These are phyloP conservation scores for Floccularia luteovirens DNA, from an alignment of 768 basidiomycete species.

Conservation along the genomic window DNA sequence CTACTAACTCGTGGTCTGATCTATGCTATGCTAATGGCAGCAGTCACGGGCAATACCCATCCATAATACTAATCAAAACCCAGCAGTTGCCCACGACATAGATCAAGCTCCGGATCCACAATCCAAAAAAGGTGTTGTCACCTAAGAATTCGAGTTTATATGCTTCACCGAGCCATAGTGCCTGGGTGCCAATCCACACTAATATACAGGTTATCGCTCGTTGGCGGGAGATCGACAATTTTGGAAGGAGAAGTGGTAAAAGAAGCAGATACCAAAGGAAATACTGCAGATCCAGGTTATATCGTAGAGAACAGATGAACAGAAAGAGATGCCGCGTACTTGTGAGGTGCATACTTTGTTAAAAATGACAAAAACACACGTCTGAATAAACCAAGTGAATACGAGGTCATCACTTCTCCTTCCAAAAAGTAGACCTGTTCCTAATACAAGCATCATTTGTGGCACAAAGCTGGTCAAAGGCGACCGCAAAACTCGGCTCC, in stretches of 20 bases:
- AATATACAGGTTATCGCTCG: constrained; percentile 31
- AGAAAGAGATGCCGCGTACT: constrained; percentile 31
- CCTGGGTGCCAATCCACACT: constrained; percentile 77
- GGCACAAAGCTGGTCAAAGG: constrained; percentile 80
- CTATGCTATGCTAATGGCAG: no score
- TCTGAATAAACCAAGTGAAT: constrained; percentile 90
- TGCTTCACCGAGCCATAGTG: constrained; percentile 84
- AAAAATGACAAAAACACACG: constrained; percentile 85
- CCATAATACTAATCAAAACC: constrained; percentile 65
- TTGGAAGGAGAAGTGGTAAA: constrained; percentile 74
- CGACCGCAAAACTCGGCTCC: constrained; percentile 48
- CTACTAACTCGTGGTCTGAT: no score
- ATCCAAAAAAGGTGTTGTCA: constrained; percentile 54
- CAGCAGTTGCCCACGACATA: constrained; percentile 76
- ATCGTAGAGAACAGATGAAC: constrained; percentile 1
- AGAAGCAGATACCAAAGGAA: constrained; percentile 96
- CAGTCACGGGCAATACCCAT: constrained; percentile 25
- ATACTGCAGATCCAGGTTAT: constrained; percentile 50
- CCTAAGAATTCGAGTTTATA: constrained; percentile 89
- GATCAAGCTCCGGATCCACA: constrained; percentile 75
- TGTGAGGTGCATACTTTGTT: constrained; percentile 99
- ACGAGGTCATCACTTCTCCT: constrained; percentile 49
- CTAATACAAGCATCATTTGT: constrained; percentile 67
- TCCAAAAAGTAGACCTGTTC: constrained; percentile 70
- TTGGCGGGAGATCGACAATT: constrained; percentile 40